Conservation (phyloP, 352 stramenopile species). For the Chrysophaeum taylorii region DNA sequence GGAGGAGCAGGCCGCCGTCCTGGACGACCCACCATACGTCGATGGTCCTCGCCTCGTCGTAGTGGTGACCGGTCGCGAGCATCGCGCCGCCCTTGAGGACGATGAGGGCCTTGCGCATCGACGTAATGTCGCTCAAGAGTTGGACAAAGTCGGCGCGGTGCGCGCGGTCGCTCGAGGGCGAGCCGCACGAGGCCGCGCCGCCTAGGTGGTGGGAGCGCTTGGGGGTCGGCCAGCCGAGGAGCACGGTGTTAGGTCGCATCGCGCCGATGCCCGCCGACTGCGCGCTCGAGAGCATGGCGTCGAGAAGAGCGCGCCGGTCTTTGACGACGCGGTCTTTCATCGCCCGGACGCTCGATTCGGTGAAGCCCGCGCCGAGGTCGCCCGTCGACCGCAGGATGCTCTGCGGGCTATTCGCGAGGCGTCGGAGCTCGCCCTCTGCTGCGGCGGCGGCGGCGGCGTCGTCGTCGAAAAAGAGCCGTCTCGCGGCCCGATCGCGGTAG, state of each 20-base stretch:
- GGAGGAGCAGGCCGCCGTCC: constrained; percentile 41
- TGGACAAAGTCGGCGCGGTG: constrained; percentile 39
- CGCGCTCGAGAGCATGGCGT: constrained; percentile 22
- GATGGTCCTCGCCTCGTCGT: constrained; percentile 31
- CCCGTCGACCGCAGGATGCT: too few species aligned
- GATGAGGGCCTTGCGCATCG: constrained; percentile 46
- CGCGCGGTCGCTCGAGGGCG: constrained; percentile 14
- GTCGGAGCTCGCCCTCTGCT: too few species aligned
- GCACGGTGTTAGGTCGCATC: constrained; percentile 39
- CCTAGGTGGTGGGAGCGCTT: too few species aligned
- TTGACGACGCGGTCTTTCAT: constrained; percentile 29
- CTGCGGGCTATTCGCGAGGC: too few species aligned
- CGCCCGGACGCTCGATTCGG: constrained; percentile 29
- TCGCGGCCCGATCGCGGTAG: too few species aligned
- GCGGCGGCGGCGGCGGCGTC: constrained; percentile 16
- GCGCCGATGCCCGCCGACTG: constrained; percentile 13
- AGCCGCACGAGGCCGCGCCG: too few species aligned
- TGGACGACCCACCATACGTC: constrained; percentile 60
- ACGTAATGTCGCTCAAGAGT: constrained; percentile 44
- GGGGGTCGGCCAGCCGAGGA: constrained; percentile 39
- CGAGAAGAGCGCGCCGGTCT: constrained; percentile 32
- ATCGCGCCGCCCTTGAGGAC: constrained; percentile 44
- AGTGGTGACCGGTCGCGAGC: constrained; percentile 29
- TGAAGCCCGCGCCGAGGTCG: constrained; percentile 29
- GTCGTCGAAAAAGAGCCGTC: constrained; percentile 19